Evolutionary conservation across 257 asterid genomes (phyloP).

Genomic region (Ballota nigra): DNA sequence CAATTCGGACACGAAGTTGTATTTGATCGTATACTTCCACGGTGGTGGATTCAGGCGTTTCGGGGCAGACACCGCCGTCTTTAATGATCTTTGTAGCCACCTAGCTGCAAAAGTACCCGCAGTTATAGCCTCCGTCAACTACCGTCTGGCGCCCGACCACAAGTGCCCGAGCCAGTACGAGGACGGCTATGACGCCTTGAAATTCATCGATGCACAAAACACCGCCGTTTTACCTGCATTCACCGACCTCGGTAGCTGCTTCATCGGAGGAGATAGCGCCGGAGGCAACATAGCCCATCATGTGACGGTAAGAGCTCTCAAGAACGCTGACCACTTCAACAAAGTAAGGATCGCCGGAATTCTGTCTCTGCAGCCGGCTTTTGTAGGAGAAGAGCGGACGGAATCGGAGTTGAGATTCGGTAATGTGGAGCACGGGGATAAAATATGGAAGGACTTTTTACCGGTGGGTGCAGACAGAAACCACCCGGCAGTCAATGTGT

Average conservation of each 20-base stretch:
- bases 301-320: conserved; percentile 26
- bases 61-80: conserved; percentile 24
- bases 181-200: conserved; percentile 37
- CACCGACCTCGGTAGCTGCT: conserved; percentile 32
- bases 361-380: conserved; percentile 41
- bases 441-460: conserved; percentile 35
- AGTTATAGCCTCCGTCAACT: conserved; percentile 36
- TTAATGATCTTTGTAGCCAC: conserved; percentile 30
- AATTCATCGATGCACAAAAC: conserved; percentile 33
- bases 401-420: conserved; percentile 39
- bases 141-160: conserved; percentile 43
- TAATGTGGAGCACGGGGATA: conserved; percentile 15
- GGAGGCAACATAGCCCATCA: conserved; percentile 55
- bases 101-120: conserved; percentile 37
- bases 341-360: conserved; percentile 29
- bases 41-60: conserved; percentile 38
- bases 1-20: conserved; percentile 4
- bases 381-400: conserved; percentile 48
- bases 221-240: conserved; percentile 30
- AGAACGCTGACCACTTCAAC: conserved; percentile 8
- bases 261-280: conserved; percentile 48
- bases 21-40: conserved; percentile 38
- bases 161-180: conserved; percentile 40
- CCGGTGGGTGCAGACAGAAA: conserved; percentile 42
- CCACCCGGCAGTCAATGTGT: conserved; percentile 43